A percentile compares a stretch with the other conserved stretches of the same genome.
Conservation (phyloP, 148 eudicot genomes). For the Bassia scoparia region DNA sequence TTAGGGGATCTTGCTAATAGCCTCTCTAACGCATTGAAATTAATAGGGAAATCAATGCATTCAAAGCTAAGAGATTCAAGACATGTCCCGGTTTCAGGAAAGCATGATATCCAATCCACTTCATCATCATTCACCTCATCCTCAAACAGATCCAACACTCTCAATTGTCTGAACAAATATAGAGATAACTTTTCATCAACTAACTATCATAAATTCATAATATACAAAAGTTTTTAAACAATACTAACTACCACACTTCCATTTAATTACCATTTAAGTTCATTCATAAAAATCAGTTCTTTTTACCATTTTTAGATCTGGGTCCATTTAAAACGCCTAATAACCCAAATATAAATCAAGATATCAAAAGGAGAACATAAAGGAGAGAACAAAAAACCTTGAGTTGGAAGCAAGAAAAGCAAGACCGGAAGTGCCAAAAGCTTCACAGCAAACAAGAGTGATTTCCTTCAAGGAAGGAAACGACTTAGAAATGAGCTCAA, state of each 20-base stretch:
- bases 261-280: no score
- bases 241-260: no score
- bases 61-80: slow-evolving; percentile 69
- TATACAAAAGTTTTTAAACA: neutral
- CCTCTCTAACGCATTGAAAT: slow-evolving; percentile 57
- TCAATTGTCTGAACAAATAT: slow-evolving; percentile 47
- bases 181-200: slow-evolving; percentile 3
- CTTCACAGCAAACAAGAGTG: slow-evolving; percentile 66
- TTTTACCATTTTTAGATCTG: slow-evolving; percentile 26
- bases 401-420: slow-evolving; percentile 49
- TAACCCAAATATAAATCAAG: slow-evolving; percentile 1
- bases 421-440: slow-evolving; percentile 62
- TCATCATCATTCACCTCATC: slow-evolving; percentile 65
- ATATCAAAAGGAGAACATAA: neutral
- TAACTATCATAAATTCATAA: neutral
- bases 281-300: no score
- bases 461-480: slow-evolving; percentile 53
- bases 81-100: slow-evolving; percentile 56
- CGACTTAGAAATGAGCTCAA: slow-evolving; percentile 27
- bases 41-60: slow-evolving; percentile 58
- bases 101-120: slow-evolving; percentile 76
- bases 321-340: neutral
- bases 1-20: slow-evolving; percentile 61
- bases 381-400: slow-evolving; percentile 35
- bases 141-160: slow-evolving; percentile 76